These are phyloP conservation scores for Dictyostelium capitatum DNA, from an alignment of 78 protist species.

Conservation along the genomic window DNA sequence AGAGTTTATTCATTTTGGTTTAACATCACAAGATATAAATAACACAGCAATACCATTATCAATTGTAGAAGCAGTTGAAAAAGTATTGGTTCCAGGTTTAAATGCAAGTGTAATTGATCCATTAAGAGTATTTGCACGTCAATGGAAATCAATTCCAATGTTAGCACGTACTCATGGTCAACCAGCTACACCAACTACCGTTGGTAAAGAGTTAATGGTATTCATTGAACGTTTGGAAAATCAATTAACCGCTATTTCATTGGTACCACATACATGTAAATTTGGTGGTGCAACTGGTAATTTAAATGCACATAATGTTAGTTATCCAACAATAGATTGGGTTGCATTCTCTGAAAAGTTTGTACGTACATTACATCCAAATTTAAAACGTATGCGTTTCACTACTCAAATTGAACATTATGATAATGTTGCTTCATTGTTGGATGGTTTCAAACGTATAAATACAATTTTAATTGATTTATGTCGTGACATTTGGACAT, in stretches of 20 bases:
- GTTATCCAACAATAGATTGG: conserved; percentile 90
- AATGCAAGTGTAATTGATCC: conserved; percentile 25
- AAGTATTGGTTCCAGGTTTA: conserved; percentile 23
- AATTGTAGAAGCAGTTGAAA: conserved; percentile 55
- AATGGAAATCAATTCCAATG: conserved; percentile 87
- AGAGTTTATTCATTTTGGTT: conserved; percentile 90
- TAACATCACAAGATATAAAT: conserved; percentile 91
- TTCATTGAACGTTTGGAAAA: conserved; percentile 85
- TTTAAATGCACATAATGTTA: conserved; percentile 89
- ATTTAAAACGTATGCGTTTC: conserved; percentile 80
- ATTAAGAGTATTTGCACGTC: conserved; percentile 32
- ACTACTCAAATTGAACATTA: conserved; percentile 95
- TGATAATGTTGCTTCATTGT: conserved; percentile 87
- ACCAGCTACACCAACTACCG: conserved; percentile 96
- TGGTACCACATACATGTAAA: conserved; percentile 72
- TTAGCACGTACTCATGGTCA: conserved; percentile 96
- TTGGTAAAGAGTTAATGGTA: conserved; percentile 93
- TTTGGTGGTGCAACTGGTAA: conserved; percentile 94
- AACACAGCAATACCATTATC: conserved; percentile 88
- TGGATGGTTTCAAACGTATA: conserved; percentile 84
- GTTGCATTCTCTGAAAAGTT: conserved; percentile 73
- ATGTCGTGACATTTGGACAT: conserved; percentile 92
- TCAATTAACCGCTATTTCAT: conserved; percentile 59
- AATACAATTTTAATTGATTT: conserved; percentile 91
- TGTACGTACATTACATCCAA: conserved; percentile 54